A percentile compares a stretch with the other conserved stretches of the same genome.
phyloP scores from a whole-genome alignment of 441 rosid genomes.

The Erysimum pusillum region DNA sequence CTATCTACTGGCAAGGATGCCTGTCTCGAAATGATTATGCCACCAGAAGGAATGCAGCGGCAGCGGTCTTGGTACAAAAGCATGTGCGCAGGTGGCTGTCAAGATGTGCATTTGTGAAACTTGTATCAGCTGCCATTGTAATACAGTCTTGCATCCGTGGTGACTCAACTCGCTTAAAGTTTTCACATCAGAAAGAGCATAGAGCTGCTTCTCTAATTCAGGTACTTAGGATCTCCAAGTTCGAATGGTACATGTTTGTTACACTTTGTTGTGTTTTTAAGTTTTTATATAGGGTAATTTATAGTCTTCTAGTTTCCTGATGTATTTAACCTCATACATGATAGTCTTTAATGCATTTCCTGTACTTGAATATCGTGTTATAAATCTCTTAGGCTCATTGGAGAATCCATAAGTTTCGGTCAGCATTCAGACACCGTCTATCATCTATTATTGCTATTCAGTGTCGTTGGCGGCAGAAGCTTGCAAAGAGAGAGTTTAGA shows the following conservation, averaged over 20 bases:
- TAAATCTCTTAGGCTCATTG: conserved; percentile 68
- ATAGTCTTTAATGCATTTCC: conserved; percentile 28
- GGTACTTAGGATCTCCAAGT: conserved; percentile 53
- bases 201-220: conserved; percentile 82
- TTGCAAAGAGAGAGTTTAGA: conserved; percentile 84
- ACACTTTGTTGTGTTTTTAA: conserved; percentile 16
- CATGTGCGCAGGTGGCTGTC: conserved; percentile 69
- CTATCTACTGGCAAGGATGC: conserved; percentile 67
- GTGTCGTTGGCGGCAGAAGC: conserved; percentile 90
- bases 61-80: conserved; percentile 80
- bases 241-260: background rate
- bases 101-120: conserved; percentile 61
- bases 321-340: conserved; percentile 37
- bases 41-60: conserved; percentile 72
- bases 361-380: conserved; percentile 25
- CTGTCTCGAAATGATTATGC: conserved; percentile 69
- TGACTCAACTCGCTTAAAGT: conserved; percentile 66
- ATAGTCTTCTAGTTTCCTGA: conserved; percentile 19
- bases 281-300: conserved; percentile 19
- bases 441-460: conserved; percentile 82
- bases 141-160: conserved; percentile 80
- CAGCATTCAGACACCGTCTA: conserved; percentile 66
- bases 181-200: conserved; percentile 61
- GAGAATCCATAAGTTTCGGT: conserved; percentile 79
- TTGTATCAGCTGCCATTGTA: conserved; percentile 59